Evolutionary conservation across 2,329 filamentous ascomycete genomes (phyloP).

Genomic region (Phyllosticta capitalensis): DNA sequence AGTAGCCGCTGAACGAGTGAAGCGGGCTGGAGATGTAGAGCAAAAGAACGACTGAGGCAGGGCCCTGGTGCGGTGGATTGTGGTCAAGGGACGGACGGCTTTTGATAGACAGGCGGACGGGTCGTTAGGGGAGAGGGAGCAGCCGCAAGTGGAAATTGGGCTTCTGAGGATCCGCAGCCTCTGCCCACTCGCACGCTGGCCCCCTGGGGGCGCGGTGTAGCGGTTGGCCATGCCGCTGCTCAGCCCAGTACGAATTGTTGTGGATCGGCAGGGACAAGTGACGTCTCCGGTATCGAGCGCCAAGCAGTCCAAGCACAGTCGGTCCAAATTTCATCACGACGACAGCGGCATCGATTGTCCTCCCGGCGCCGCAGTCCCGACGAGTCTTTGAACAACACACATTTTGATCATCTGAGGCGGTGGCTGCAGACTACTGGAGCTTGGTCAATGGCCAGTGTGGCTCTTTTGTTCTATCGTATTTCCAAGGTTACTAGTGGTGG

Average conservation of each 20-base stretch:
- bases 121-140: neutral
- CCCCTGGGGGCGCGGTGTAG: neutral
- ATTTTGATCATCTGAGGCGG: neutral
- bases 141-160: constrained; percentile 6
- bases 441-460: neutral
- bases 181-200: neutral
- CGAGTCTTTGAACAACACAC: neutral
- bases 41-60: constrained; percentile 11
- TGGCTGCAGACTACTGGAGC: neutral
- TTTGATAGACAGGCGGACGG: constrained; percentile 4
- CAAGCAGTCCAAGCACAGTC: neutral
- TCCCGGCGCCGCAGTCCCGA: neutral
- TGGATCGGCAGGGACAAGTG: neutral
- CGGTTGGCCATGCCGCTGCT: neutral
- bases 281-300: neutral
- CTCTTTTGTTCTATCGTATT: constrained; percentile 2
- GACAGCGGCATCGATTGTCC: neutral
- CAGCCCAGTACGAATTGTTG: neutral
- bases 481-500: no score
- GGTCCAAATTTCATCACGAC: neutral
- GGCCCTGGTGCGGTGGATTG: neutral
- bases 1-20: constrained; percentile 77
- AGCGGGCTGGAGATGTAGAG: constrained; percentile 47
- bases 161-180: constrained; percentile 7
- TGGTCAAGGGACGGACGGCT: neutral